These are phyloP conservation scores for Blastomyces percursus DNA, from an alignment of 2,329 filamentous ascomycete species.

Conservation along the genomic window DNA sequence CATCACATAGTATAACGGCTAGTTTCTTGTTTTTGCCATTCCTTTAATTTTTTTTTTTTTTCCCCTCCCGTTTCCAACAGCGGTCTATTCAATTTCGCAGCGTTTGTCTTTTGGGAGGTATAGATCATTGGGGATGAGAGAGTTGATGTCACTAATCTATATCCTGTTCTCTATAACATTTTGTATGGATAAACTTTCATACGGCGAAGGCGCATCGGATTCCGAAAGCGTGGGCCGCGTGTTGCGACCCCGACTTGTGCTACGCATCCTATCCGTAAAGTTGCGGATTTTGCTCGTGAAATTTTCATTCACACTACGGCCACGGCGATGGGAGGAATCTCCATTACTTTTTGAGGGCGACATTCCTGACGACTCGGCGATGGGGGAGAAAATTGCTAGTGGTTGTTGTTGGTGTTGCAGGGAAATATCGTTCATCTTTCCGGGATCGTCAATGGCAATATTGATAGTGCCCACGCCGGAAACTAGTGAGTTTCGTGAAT, in stretches of 20 bases:
- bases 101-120: neutral
- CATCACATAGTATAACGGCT: neutral
- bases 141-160: neutral
- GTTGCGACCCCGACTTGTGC: slow-evolving; percentile 42
- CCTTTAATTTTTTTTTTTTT: neutral
- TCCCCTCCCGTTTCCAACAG: neutral
- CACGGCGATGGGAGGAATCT: slow-evolving; percentile 35
- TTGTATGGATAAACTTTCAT: slow-evolving; percentile 22
- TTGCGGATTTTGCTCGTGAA: slow-evolving; percentile 44
- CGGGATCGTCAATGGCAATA: slow-evolving; percentile 29
- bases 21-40: neutral
- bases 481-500: slow-evolving; percentile 21
- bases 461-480: slow-evolving; percentile 32
- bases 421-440: slow-evolving; percentile 16
- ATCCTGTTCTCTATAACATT: slow-evolving; percentile 10
- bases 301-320: slow-evolving; percentile 47
- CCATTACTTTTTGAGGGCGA: slow-evolving; percentile 29
- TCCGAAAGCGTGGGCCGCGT: slow-evolving; percentile 34
- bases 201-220: slow-evolving; percentile 19
- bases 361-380: slow-evolving; percentile 18
- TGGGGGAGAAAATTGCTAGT: slow-evolving; percentile 28
- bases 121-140: neutral
- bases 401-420: slow-evolving; percentile 20
- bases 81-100: neutral
- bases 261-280: slow-evolving; percentile 50